Conservation (phyloP, 140 eudicot genomes). For the Oenanthe javanica region DNA sequence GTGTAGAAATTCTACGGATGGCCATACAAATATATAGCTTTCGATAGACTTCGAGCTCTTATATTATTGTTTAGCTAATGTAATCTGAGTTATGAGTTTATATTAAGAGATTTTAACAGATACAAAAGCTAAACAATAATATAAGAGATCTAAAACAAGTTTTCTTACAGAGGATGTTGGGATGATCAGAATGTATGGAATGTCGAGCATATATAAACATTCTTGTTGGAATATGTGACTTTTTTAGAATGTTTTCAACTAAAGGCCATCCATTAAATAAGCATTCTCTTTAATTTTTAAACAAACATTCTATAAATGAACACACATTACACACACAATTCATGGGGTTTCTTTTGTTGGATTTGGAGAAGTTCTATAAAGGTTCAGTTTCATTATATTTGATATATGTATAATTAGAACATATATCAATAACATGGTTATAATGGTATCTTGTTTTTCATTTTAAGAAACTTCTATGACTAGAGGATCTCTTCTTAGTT, state of each 20-base stretch:
- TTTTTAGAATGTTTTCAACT: not conserved
- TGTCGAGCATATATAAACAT: not conserved
- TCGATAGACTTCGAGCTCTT: not conserved
- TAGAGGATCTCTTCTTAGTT: no score
- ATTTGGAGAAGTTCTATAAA: not conserved
- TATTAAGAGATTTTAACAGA: not conserved
- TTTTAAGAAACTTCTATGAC: no score
- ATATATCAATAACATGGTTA: no score
- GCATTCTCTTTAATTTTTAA: not conserved
- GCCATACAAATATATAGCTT: conserved; percentile 41
- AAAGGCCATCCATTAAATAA: not conserved
- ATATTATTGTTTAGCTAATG: conserved; percentile 4
- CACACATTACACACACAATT: not conserved
- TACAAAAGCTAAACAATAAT: conserved; percentile 1
- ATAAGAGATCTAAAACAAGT: not conserved
- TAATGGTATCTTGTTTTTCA: no score
- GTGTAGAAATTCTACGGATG: conserved; percentile 24
- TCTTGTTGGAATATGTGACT: not conserved
- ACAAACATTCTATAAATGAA: not conserved
- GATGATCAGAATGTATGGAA: not conserved
- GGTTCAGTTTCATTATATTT: not conserved
- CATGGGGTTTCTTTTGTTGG: not conserved
- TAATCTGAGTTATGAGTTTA: not conserved
- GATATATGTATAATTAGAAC: not conserved
- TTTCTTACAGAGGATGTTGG: not conserved